Base-by-base conservation (phyloP, 371 early-diverging fungal species). In the Actinomortierella ambigua region DNA sequence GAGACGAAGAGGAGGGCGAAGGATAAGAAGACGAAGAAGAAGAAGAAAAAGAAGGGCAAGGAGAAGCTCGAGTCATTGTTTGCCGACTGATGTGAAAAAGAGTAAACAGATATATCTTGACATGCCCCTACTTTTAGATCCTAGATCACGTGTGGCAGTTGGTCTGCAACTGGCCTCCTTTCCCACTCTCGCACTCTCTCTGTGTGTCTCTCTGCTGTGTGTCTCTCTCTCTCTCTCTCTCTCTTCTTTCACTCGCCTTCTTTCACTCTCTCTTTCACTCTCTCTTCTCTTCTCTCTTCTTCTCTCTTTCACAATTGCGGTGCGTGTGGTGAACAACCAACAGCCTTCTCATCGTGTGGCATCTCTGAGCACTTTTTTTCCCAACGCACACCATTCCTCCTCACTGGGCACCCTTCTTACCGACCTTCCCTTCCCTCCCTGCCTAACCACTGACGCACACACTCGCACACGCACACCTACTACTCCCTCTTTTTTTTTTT, bases 1-100 rank as follows among this genome's bases (percentile, higher is more conserved):
- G 50, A 51, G 49, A 43, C 23, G 46, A 48, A 48, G 22, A 20
- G 44, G 20, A 15, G 41, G 41, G 15, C 8, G 8, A 15, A 11
- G 34, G 18, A 15, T 23, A 57, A 49, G 49, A 47, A 39, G 56
- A 34, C n/a, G 6, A 55, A 55, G 47, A 28, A 44, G n/a, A 14
- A 17, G 0, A 43, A 55, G 41, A 22, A 55, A 18, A 24, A 23
- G 26, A 22, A 50, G 26, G 39, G 49, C 50, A 48, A 23, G 24
- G 11, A 34, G 27, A 28, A 49, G 34, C 41, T 50, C 23, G 50
- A 50, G 41, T 28, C 34, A 0, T 34, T 56, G 20, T 56, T 56
- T 56, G 24, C 26, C 11, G 4, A 22, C 3, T 44, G 44, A 44
- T 44, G 44, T 4, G n/a, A n/a, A n/a, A 23, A 24, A 40, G 42